A percentile compares a stretch with the other conserved stretches of the same genome.
Evolutionary conservation across 2,329 filamentous ascomycete species (phyloP).

Genomic region (Pseudogymnoascus sp.): DNA sequence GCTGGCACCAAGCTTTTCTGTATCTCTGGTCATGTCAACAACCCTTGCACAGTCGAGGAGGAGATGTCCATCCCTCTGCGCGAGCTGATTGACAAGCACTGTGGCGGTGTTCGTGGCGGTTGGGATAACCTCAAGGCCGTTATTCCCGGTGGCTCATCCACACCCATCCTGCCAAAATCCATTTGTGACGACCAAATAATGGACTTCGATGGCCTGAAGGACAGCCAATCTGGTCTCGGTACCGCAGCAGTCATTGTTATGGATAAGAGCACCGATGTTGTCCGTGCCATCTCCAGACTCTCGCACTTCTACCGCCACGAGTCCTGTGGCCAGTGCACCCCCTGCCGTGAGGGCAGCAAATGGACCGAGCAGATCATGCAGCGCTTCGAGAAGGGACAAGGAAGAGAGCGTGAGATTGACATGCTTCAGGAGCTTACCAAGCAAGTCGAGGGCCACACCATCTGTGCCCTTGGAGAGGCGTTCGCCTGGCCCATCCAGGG

Average conservation of each 20-base stretch:
- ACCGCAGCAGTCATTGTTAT: slow-evolving; percentile 98
- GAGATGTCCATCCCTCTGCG: slow-evolving; percentile 97
- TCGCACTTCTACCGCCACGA: slow-evolving; percentile 98
- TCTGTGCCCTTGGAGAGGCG: slow-evolving; percentile 92
- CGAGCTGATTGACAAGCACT: slow-evolving; percentile 97
- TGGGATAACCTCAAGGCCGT: slow-evolving; percentile 97
- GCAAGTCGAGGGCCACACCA: slow-evolving; percentile 98
- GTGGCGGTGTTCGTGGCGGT: slow-evolving; percentile 88
- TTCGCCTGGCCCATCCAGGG: slow-evolving; percentile 99
- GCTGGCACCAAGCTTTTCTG: slow-evolving; percentile 96
- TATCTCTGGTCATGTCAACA: slow-evolving; percentile 98
- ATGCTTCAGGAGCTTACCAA: slow-evolving; percentile 99
- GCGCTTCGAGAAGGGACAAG: slow-evolving; percentile 87
- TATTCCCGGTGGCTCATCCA: slow-evolving; percentile 95
- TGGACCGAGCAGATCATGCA: slow-evolving; percentile 99
- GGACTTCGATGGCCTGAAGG: slow-evolving; percentile 98
- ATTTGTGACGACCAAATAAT: slow-evolving; percentile 94
- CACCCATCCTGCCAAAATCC: slow-evolving; percentile 83
- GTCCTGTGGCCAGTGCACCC: slow-evolving; percentile 96
- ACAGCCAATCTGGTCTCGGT: slow-evolving; percentile 92
- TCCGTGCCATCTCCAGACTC: slow-evolving; percentile 86
- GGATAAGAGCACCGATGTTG: slow-evolving; percentile 96
- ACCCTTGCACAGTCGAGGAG: slow-evolving; percentile 95
- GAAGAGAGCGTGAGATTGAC: slow-evolving; percentile 87
- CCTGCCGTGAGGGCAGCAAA: slow-evolving; percentile 97